These are phyloP conservation scores for Hortiboletus flavorubellus DNA, from an alignment of 768 basidiomycete genomes.

Conservation along the genomic window DNA sequence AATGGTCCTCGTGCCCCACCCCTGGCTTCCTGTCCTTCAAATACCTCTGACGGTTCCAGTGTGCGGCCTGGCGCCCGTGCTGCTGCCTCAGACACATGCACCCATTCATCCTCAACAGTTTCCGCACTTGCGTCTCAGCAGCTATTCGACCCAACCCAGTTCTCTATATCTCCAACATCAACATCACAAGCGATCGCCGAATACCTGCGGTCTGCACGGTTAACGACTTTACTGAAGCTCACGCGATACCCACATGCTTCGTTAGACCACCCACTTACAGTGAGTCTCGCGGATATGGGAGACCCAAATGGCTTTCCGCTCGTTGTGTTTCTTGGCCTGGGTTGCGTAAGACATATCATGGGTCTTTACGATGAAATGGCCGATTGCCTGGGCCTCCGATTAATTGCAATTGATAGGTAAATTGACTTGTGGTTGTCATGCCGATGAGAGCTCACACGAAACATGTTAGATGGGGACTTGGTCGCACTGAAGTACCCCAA, in stretches of 20 bases:
- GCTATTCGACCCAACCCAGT: constrained; percentile 25
- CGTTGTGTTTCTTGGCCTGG: constrained; percentile 88
- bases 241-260: constrained; percentile 79
- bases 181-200: constrained; percentile 75
- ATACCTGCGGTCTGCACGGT: constrained; percentile 80
- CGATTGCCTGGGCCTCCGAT: constrained; percentile 73
- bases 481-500: constrained; percentile 70
- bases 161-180: constrained; percentile 47
- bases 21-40: constrained; percentile 37
- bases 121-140: constrained; percentile 23
- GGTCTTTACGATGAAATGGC: constrained; percentile 97
- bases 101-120: constrained; percentile 44
- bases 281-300: constrained; percentile 94
- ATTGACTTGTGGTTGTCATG: constrained; percentile 15
- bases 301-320: constrained; percentile 82
- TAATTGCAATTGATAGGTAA: constrained; percentile 93
- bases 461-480: constrained; percentile 78
- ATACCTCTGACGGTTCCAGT: constrained; percentile 55
- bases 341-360: constrained; percentile 92
- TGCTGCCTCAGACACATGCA: constrained; percentile 50
- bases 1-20: constrained; percentile 39
- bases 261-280: constrained; percentile 66
- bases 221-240: constrained; percentile 79
- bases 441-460: constrained; percentile 12
- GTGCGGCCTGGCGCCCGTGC: constrained; percentile 26